Conservation (phyloP, 2,329 filamentous ascomycete genomes). For the Apiospora hydei region DNA sequence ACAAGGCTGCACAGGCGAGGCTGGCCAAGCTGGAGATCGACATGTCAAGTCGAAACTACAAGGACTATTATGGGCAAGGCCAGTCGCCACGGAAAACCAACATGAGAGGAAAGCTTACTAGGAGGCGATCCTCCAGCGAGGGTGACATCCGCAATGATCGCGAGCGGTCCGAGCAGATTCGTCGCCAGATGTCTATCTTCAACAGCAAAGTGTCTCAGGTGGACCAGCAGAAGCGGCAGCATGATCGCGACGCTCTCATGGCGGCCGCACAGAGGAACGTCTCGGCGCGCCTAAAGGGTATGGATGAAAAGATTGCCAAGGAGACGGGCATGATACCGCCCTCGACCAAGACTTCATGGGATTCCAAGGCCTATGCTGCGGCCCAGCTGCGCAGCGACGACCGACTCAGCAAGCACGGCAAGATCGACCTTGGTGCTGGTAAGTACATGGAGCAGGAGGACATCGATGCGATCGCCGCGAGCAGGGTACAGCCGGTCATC, state of each 20-base stretch:
- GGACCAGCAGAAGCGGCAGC: conserved; percentile 75
- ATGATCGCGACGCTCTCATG: conserved; percentile 78
- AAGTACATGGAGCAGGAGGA: conserved; percentile 80
- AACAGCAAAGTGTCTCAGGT: conserved; percentile 71
- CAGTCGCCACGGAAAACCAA: conserved; percentile 52
- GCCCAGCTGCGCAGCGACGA: conserved; percentile 71
- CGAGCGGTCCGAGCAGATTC: conserved; percentile 74
- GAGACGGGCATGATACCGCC: conserved; percentile 78
- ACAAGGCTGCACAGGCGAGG: conserved; percentile 84
- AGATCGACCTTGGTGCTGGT: conserved; percentile 78
- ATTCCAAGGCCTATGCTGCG: conserved; percentile 74
- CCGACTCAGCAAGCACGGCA: conserved; percentile 61
- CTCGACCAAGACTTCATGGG: conserved; percentile 77
- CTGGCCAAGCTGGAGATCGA: conserved; percentile 80
- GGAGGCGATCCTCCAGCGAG: conserved; percentile 70
- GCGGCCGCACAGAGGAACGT: conserved; percentile 87
- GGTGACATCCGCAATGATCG: conserved; percentile 69
- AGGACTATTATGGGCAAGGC: conserved; percentile 75
- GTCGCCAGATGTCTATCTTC: conserved; percentile 80
- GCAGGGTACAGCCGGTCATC: conserved; percentile 80
- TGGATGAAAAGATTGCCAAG: conserved; percentile 81
- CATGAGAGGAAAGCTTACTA: conserved; percentile 62
- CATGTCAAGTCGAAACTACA: conserved; percentile 67
- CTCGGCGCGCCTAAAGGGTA: conserved; percentile 75
- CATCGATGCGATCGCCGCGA: conserved; percentile 80